phyloP scores from a whole-genome alignment of 495 filamentous ascomycete genomes.

The Neurospora sublineolata region DNA sequence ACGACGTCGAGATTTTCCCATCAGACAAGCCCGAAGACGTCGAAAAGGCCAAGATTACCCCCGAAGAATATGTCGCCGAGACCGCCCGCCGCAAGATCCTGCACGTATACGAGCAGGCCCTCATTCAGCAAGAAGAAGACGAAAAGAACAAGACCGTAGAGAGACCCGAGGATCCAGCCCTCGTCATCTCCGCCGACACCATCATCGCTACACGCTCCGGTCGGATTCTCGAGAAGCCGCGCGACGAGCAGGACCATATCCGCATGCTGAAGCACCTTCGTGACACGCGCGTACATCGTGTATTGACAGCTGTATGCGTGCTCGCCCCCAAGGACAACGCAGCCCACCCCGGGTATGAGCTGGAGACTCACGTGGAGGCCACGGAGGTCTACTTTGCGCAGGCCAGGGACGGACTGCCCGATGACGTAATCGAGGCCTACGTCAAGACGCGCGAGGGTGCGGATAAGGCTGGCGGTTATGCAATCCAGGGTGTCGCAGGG shows the following conservation, averaged over 20 bases:
- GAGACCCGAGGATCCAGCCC: conserved; percentile 49
- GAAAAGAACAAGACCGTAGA: not conserved
- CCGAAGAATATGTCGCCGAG: conserved; percentile 81
- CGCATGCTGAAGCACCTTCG: conserved; percentile 70
- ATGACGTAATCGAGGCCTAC: conserved; percentile 61
- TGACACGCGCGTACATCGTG: conserved; percentile 62
- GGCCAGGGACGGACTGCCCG: conserved; percentile 63
- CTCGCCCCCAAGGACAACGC: conserved; percentile 71
- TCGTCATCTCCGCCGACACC: conserved; percentile 88
- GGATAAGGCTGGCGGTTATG: conserved; percentile 96
- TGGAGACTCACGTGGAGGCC: conserved; percentile 75
- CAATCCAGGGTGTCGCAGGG: conserved; percentile 77
- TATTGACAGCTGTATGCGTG: conserved; percentile 67
- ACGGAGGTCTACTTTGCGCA: conserved; percentile 67
- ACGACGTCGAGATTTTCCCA: conserved; percentile 68
- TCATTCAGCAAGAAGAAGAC: conserved; percentile 40
- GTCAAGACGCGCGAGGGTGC: conserved; percentile 83
- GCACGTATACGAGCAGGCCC: conserved; percentile 60
- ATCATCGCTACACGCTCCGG: conserved; percentile 70
- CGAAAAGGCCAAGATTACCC: conserved; percentile 57
- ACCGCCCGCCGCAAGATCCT: conserved; percentile 76
- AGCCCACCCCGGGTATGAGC: conserved; percentile 69
- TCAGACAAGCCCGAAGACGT: conserved; percentile 73
- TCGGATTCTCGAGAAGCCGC: conserved; percentile 79
- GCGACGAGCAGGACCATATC: conserved; percentile 66